Conservation (phyloP, 441 rosid species). For the Corymbia citriodora region DNA sequence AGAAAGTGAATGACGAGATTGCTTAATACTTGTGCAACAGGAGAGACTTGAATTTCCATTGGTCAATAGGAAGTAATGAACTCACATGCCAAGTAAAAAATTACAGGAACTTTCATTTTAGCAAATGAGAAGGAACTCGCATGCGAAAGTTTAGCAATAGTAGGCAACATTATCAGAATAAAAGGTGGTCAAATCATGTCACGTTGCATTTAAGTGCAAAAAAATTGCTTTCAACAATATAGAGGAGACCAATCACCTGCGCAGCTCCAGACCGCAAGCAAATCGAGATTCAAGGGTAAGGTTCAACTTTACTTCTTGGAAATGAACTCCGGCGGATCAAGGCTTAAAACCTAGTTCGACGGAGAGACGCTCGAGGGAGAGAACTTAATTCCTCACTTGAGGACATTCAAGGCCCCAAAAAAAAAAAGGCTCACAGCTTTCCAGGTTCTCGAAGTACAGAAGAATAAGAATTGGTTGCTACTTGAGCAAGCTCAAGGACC, state of each 20-base stretch:
- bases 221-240: background rate
- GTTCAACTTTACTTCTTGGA: background rate
- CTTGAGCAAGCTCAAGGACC: background rate
- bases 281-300: background rate
- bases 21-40: background rate
- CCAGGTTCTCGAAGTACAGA: background rate
- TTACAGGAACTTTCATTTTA: background rate
- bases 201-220: background rate
- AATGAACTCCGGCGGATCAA: background rate
- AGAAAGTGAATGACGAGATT: conserved; percentile 4
- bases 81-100: background rate
- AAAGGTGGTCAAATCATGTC: background rate
- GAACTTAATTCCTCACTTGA: background rate
- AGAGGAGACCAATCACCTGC: background rate
- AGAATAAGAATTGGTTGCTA: background rate
- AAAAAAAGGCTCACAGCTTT: background rate
- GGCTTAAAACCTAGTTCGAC: background rate
- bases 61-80: background rate
- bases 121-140: background rate
- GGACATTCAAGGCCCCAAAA: background rate
- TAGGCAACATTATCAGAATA: background rate
- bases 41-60: background rate
- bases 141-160: background rate
- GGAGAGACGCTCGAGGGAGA: background rate
- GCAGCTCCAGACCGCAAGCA: background rate